A percentile compares a stretch with the other conserved stretches of the same genome.
Evolutionary conservation across 2,329 filamentous ascomycete species (phyloP).

Genomic region (Cordyceps tenuipes): DNA sequence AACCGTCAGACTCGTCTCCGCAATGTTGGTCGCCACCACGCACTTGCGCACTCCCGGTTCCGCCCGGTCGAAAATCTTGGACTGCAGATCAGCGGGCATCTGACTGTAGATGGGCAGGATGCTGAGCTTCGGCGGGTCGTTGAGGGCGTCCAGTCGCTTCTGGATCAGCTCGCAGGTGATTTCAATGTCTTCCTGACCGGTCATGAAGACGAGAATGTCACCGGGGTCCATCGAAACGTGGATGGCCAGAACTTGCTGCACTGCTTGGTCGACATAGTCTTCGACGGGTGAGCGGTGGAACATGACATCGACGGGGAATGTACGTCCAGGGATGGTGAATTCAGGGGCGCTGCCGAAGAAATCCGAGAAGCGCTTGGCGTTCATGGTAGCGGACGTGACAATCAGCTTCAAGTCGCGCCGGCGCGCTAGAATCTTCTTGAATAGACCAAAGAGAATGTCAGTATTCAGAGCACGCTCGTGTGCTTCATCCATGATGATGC

Average conservation of each 20-base stretch:
- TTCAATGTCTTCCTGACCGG: slow-evolving; percentile 96
- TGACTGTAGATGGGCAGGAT: slow-evolving; percentile 98
- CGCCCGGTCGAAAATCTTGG: slow-evolving; percentile 93
- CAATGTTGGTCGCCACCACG: slow-evolving; percentile 97
- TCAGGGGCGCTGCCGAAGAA: slow-evolving; percentile 96
- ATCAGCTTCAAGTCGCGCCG: slow-evolving; percentile 91
- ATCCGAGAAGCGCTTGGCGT: slow-evolving; percentile 87
- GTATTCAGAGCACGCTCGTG: slow-evolving; percentile 96
- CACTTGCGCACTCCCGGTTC: slow-evolving; percentile 88
- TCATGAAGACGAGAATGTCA: slow-evolving; percentile 98
- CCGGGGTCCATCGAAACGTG: slow-evolving; percentile 90
- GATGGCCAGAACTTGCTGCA: slow-evolving; percentile 91
- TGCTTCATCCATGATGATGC: slow-evolving; percentile 99
- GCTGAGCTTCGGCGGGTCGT: slow-evolving; percentile 88
- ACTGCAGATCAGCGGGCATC: slow-evolving; percentile 96
- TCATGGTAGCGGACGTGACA: slow-evolving; percentile 98
- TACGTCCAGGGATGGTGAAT: slow-evolving; percentile 91
- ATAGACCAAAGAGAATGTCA: slow-evolving; percentile 91
- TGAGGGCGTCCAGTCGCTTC: slow-evolving; percentile 78
- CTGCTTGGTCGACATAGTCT: slow-evolving; percentile 94
- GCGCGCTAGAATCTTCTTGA: slow-evolving; percentile 91
- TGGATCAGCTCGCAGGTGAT: slow-evolving; percentile 89
- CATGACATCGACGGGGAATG: slow-evolving; percentile 94
- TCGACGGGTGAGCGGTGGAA: slow-evolving; percentile 92
- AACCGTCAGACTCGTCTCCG: slow-evolving; percentile 93